These are phyloP conservation scores for Aristolochia contorta DNA, from an alignment of 164 flowering plant genomes.

Conservation along the genomic window DNA sequence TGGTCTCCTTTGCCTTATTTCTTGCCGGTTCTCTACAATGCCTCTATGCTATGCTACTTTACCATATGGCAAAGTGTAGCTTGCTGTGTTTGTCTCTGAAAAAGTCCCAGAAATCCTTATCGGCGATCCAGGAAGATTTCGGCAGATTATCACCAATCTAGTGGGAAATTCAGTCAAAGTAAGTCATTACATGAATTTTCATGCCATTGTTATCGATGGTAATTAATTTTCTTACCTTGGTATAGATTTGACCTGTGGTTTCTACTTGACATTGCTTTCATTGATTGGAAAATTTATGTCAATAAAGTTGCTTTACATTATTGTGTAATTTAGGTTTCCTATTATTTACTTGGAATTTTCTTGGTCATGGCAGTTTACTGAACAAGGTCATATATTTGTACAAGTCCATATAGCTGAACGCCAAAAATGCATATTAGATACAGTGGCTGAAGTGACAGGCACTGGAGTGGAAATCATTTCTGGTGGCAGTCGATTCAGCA, in stretches of 20 bases:
- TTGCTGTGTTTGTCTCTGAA: slow-evolving; percentile 84
- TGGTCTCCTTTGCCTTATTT: slow-evolving; percentile 9
- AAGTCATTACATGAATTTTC: slow-evolving; percentile 16
- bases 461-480: slow-evolving; percentile 20
- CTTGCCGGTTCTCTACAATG: not conserved
- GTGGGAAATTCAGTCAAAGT: slow-evolving; percentile 94
- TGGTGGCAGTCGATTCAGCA: slow-evolving; percentile 30
- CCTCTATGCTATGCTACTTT: slow-evolving; percentile 8
- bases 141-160: slow-evolving; percentile 85
- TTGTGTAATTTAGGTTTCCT: too few species aligned
- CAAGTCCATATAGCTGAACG: slow-evolving; percentile 71
- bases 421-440: slow-evolving; percentile 21
- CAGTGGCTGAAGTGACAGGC: slow-evolving; percentile 36
- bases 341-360: too few species aligned
- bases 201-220: not conserved
- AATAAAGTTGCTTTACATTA: too few species aligned
- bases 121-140: slow-evolving; percentile 95
- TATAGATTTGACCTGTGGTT: not conserved
- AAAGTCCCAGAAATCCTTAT: slow-evolving; percentile 71
- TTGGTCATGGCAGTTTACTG: slow-evolving; percentile 61
- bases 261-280: too few species aligned
- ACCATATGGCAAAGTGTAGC: slow-evolving; percentile 39
- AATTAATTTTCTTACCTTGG: not conserved
- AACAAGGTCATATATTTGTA: slow-evolving; percentile 82
- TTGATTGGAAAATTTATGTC: too few species aligned